Base-by-base conservation (phyloP, 176 grass and related monocot genomes). In the Secale cereale region DNA sequence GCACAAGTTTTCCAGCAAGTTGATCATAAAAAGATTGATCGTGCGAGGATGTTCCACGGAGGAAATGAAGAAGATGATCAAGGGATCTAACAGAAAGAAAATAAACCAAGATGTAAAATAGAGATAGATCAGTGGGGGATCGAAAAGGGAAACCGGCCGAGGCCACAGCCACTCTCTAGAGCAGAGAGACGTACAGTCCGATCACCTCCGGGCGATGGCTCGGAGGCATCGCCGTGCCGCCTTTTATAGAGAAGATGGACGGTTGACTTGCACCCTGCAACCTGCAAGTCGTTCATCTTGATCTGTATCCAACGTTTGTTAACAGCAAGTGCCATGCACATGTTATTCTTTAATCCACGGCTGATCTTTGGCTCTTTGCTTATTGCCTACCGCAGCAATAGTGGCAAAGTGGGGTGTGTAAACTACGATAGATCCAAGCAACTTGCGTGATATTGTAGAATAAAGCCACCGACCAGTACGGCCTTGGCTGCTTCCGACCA, bases 401-500 rank as follows among this genome's bases (percentile, higher is more conserved):
- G 54, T 22, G 20, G 54, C 54, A 3, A 57, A 20, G 54, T 57
- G 20, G 20, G 54, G 54, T 57, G 54, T 57, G 54, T 57, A 57
- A 57, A 57, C 19, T 57, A 57, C 19, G 20, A 57, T 22, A 63
- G 5, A 69, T 20, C 12, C 22, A 4, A 33, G 13, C 88, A 78
- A 90, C 19, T 90, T 90, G 88, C 76, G 32, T 29, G 54, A 6
- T 30, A 64, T 2, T 6, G 13, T 10, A 60, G 69, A 77, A 57
- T 67, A 72, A 86, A 29, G 0, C 6, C 83, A 72, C 83, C 88
- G 88, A 86, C 88, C 88, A 90, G 83, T 82, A 90, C 88, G 83
- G 78, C 81, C 14, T 37, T 37, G 86, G 71, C 26, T 17, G 60
- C 64, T n/a, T 52, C 65, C 50, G 25, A 37, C 17, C 66, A 40